Base-by-base conservation (phyloP, 1,139 yeast species). In the Debaryomycetaceae sp. region DNA sequence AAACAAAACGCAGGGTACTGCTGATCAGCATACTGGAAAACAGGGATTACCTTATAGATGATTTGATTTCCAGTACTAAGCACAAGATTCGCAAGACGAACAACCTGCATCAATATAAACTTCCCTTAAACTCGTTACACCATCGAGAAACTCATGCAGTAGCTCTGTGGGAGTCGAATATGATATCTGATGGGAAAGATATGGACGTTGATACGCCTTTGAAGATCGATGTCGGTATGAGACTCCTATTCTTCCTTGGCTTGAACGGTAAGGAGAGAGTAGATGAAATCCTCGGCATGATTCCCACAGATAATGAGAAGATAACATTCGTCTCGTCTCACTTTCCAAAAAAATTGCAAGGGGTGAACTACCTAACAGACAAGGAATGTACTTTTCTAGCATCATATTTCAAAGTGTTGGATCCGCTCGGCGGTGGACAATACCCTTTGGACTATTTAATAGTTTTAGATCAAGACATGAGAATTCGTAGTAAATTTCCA, bases 381-480 rank as follows among this genome's bases (percentile, higher is more conserved):
- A 43, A 43, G 6, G 49, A 57, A 40, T 58, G 65, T 42, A 33
- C 41, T 9, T 23, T 40, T 14, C 51, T 72, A 8, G 55, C 74
- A 2, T 55, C 58, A 22, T 56, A 59, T 13, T 60, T 69, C 39
- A 50, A 58, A 17, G 49, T 75, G 6, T 48, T 66, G 34, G 78
- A 76, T 51, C 83, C 83, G 0, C 50, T 76, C 22, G 81, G 82
- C 7, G 82, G 81, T 8, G 81, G 79, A 0, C 41, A 59, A n/a
- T 77, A 72, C 51, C 81, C 82, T 0, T 52, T 75, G 34, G 72
- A 75, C 39, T 64, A 68, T 42, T 55, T 77, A 37, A 44, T 74
- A 6, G 50, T 76, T 0, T 58, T 72, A 24, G 69, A 68, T 45
- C 36, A 43, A 5, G 38, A 54, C 4, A 61, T 65, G 37, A 41